Conservation (phyloP, 2,329 filamentous ascomycete species). For the Juglanconis sp. region DNA sequence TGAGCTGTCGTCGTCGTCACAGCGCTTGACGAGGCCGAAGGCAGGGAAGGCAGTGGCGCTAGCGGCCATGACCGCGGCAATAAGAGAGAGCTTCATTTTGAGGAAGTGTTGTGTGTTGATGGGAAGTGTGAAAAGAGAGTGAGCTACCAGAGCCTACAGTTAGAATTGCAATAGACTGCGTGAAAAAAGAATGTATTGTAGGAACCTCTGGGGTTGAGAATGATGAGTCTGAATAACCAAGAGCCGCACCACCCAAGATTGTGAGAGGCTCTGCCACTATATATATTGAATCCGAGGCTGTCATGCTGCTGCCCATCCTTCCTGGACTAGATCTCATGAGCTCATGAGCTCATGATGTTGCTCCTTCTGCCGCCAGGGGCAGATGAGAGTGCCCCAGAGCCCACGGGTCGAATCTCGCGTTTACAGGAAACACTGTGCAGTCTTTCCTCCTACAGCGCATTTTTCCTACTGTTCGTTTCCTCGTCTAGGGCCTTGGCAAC, state of each 20-base stretch:
- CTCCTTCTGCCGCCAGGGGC: neutral
- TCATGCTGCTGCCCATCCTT: neutral
- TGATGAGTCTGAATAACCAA: neutral
- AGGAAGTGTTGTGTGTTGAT: neutral
- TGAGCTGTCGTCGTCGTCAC: neutral
- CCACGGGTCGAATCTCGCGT: neutral
- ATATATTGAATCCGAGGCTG: neutral
- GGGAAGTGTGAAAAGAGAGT: neutral
- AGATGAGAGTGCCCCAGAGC: neutral
- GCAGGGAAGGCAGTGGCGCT: constrained; percentile 6
- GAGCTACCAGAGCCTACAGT: constrained; percentile 16
- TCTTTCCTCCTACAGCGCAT: neutral
- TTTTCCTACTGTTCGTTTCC: neutral
- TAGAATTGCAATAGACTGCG: neutral
- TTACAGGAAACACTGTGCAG: neutral
- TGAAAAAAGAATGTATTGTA: constrained; percentile 10
- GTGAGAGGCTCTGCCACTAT: neutral
- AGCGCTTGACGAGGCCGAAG: neutral
- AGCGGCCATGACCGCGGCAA: constrained; percentile 1
- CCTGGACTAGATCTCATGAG: neutral
- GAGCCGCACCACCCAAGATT: neutral
- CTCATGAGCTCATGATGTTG: neutral
- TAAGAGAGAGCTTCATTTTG: constrained; percentile 15
- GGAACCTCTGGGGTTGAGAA: constrained; percentile 2
- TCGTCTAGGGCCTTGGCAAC: neutral